phyloP scores from a whole-genome alignment of 805 yeast genomes.

The Candida parachauliodes region DNA sequence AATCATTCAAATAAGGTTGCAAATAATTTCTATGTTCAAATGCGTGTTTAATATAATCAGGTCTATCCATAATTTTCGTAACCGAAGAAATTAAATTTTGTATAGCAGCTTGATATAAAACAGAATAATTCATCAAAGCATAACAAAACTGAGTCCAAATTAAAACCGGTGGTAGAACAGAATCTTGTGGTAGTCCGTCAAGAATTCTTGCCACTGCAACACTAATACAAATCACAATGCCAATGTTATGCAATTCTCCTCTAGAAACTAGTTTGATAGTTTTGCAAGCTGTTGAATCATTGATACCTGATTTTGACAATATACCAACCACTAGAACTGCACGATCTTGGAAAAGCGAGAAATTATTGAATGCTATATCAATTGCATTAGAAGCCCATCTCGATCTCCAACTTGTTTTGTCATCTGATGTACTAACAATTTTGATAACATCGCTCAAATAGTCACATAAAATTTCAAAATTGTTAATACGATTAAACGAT shows the following conservation, averaged over 20 bases:
- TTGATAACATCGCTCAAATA: conserved; percentile 51
- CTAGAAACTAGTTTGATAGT: conserved; percentile 24
- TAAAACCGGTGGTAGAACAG: conserved; percentile 45
- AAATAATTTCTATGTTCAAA: conserved; percentile 33
- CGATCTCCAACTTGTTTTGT: conserved; percentile 53
- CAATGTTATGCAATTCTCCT: conserved; percentile 20
- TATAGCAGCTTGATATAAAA: conserved; percentile 31
- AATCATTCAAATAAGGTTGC: conserved; percentile 36
- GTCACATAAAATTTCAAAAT: conserved; percentile 58
- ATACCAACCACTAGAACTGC: conserved; percentile 70
- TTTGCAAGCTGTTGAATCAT: conserved; percentile 45
- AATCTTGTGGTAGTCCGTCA: conserved; percentile 44
- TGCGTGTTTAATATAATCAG: conserved; percentile 21
- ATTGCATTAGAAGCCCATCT: conserved; percentile 64
- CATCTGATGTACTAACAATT: conserved; percentile 43
- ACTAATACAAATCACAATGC: conserved; percentile 34
- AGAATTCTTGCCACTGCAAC: conserved; percentile 47
- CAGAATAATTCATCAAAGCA: conserved; percentile 25
- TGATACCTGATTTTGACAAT: conserved; percentile 58
- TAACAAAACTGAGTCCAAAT: conserved; percentile 45
- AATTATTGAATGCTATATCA: conserved; percentile 55
- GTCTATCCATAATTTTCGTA: conserved; percentile 18
- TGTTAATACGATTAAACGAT: conserved; percentile 36
- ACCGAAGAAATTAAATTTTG: conserved; percentile 27
- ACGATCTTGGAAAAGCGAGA: conserved; percentile 61